phyloP scores from a whole-genome alignment of 441 rosid genomes.

The Jatropha podagrica region DNA sequence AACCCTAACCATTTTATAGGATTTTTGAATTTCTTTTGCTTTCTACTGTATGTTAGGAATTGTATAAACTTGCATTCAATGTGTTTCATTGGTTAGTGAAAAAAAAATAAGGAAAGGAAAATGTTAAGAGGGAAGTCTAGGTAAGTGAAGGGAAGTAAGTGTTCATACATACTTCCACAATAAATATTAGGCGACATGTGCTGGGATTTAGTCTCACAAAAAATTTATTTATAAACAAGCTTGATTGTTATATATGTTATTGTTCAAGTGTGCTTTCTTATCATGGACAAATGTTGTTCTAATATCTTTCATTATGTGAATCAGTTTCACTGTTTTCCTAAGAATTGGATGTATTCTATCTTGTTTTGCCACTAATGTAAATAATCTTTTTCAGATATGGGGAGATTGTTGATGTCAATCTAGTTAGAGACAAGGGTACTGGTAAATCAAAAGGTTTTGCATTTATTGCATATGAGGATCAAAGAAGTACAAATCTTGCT shows the following conservation, averaged over 20 bases:
- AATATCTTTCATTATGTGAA: neutral
- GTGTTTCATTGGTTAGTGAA: neutral
- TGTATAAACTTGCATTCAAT: neutral
- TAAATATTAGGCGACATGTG: neutral
- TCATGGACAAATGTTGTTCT: no score
- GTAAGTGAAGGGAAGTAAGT: neutral
- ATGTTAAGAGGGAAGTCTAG: neutral
- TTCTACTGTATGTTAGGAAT: neutral
- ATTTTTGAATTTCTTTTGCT: neutral
- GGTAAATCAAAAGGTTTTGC: conserved; percentile 93
- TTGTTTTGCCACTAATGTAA: neutral
- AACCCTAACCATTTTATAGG: neutral
- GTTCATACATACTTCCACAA: neutral
- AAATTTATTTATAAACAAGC: neutral
- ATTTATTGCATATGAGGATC: conserved; percentile 90
- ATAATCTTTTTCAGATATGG: conserved; percentile 49
- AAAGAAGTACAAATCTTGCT: conserved; percentile 82
- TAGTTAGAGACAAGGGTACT: conserved; percentile 84
- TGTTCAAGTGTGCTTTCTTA: no score
- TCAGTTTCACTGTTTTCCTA: neutral
- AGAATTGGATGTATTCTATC: neutral
- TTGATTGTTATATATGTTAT: no score
- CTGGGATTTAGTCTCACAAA: neutral
- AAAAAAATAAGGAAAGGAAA: neutral
- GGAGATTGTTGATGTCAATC: conserved; percentile 89